Evolutionary conservation across 129 eudicot species (phyloP), one percentile per base, ranked within the genome.

Genomic region (Lactuca saligna): DNA sequence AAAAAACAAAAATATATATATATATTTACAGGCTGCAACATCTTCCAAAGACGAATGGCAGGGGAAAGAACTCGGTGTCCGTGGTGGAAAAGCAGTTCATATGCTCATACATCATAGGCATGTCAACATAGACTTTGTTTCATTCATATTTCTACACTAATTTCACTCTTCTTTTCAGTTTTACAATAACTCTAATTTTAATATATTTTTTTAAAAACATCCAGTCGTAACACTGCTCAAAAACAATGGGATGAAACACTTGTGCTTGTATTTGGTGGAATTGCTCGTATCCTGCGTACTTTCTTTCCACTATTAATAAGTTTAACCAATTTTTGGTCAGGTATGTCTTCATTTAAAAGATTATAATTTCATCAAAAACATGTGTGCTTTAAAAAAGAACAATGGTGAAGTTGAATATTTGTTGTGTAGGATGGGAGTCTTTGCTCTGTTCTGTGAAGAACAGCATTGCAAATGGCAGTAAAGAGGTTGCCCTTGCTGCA

Each of bases 81-180:
- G 85, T 74, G 94, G 88, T 66, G 99, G 99, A 68, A 93, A 93
- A 93, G 90, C 97, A 56, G 93, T 93, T 70, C 99, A 89, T 79
- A 93, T 93, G 99, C 99, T 93, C 71, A 89, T 93, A 79, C 99
- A 93, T 85, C 99, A 93, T 76, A 93, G 99, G 99, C 89, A 68
- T 61, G 62, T 65, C 46, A 31, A 69, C 37, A 16, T 35, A 46
- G n/a, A 75, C 55, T 63, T 66, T 70, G 13, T 16, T 25, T 25
- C 29, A 25, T 25, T 25, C 2, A 25, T 25, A 25, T 25, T 35
- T 46, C 67, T 50, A 25, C 67, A 48, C 9, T 13, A 51, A 7
- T 12, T 53, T 6, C n/a, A 9, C 41, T 66, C 49, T 58, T 61
- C 34, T 20, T 48, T 66, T 17, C 63, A 49, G 35, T 37, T 15